phyloP scores from a whole-genome alignment of 139 green algal genomes.

The Dunaliella primolecta region DNA sequence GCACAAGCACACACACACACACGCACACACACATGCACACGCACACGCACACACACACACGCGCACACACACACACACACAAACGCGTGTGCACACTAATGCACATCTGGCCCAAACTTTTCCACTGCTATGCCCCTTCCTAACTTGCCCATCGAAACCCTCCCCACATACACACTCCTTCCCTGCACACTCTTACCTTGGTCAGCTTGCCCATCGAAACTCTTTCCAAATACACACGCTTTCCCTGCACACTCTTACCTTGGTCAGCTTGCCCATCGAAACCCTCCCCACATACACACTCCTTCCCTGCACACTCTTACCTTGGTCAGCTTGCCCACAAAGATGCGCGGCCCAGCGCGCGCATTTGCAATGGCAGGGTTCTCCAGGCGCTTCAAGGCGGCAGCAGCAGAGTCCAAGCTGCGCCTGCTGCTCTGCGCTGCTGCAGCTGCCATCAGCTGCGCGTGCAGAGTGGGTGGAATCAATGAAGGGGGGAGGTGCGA shows the following conservation, averaged over 20 bases:
- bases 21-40: too few relatives aligned
- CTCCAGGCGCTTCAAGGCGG: constrained; percentile 34
- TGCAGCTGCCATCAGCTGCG: constrained; percentile 45
- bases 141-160: not conserved
- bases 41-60: too few relatives aligned
- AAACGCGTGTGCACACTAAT: too few relatives aligned
- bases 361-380: constrained; percentile 51
- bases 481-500: not conserved
- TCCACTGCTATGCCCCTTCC: too few relatives aligned
- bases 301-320: too few relatives aligned
- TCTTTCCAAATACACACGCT: too few relatives aligned
- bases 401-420: constrained; percentile 27
- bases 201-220: not conserved
- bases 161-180: too few relatives aligned
- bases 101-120: too few relatives aligned
- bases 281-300: too few relatives aligned
- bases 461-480: too few relatives aligned
- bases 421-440: constrained; percentile 32
- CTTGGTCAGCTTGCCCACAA: constrained; percentile 84
- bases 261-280: not conserved
- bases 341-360: constrained; percentile 76
- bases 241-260: not conserved
- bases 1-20: too few relatives aligned
- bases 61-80: too few relatives aligned
- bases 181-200: not conserved